phyloP scores from a whole-genome alignment of 2,329 filamentous ascomycete genomes.

The Leptographium galeiforme region DNA sequence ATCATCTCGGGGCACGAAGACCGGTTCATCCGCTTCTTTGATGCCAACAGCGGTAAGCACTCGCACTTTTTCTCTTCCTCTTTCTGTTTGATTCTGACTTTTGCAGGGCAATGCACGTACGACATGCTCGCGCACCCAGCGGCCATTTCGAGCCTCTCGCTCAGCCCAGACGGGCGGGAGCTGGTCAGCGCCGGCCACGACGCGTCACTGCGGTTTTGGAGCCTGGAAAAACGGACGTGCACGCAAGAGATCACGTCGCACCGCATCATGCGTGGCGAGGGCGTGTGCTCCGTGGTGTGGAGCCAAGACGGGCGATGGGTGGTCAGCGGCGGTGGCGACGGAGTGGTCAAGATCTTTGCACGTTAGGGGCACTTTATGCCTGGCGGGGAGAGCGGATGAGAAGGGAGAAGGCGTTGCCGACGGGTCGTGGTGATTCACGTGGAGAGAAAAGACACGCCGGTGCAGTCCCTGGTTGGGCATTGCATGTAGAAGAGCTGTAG shows the following conservation, averaged over 20 bases:
- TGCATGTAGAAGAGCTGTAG: not conserved
- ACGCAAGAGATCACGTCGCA: conserved; percentile 92
- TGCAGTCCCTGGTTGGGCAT: not conserved
- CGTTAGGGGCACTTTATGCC: conserved; percentile 22
- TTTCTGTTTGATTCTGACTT: conserved; percentile 7
- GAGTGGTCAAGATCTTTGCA: conserved; percentile 84
- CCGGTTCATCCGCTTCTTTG: conserved; percentile 90
- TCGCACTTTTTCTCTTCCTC: conserved; percentile 15
- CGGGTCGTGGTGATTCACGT: too few relatives aligned
- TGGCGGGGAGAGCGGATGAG: too few relatives aligned
- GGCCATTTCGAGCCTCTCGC: conserved; percentile 78
- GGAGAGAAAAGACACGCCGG: too few relatives aligned
- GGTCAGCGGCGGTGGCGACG: conserved; percentile 86
- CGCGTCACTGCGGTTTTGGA: conserved; percentile 92
- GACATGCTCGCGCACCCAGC: conserved; percentile 95
- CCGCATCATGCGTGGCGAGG: conserved; percentile 88
- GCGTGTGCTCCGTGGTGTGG: conserved; percentile 90
- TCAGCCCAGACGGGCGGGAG: conserved; percentile 87
- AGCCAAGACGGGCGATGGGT: conserved; percentile 91
- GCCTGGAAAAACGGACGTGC: conserved; percentile 85
- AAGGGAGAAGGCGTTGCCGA: too few relatives aligned
- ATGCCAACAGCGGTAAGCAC: conserved; percentile 97
- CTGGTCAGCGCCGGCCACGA: conserved; percentile 94
- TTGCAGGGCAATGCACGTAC: conserved; percentile 90
- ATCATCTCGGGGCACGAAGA: conserved; percentile 97